Conservation (phyloP, 805 yeast species). For the Cyberlindnera meyerae region DNA sequence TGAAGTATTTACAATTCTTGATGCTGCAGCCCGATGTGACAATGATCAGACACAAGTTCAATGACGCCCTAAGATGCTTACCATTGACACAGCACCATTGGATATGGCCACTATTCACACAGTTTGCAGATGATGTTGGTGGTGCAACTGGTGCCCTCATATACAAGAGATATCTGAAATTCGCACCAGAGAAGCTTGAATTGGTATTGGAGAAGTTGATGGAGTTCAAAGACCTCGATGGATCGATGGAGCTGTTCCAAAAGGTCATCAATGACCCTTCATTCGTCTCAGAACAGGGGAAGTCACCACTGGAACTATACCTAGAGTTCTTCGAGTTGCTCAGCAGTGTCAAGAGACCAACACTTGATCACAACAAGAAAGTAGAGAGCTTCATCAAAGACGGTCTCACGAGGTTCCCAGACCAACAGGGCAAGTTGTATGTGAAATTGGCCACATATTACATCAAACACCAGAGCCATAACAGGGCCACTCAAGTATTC, state of each 20-base stretch:
- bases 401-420: slow-evolving; percentile 46
- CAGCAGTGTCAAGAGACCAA: slow-evolving; percentile 14
- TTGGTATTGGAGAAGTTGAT: slow-evolving; percentile 30
- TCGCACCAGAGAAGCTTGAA: slow-evolving; percentile 28
- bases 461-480: slow-evolving; percentile 31
- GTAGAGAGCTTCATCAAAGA: slow-evolving; percentile 33
- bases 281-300: slow-evolving; percentile 32
- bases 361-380: slow-evolving; percentile 14
- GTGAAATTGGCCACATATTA: slow-evolving; percentile 45
- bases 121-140: slow-evolving; percentile 39
- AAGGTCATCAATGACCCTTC: slow-evolving; percentile 30
- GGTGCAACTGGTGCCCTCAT: slow-evolving; percentile 30
- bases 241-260: slow-evolving; percentile 31
- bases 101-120: slow-evolving; percentile 52
- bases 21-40: slow-evolving; percentile 32
- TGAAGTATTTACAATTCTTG: slow-evolving; percentile 42
- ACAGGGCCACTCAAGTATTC: slow-evolving; percentile 38
- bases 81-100: slow-evolving; percentile 49
- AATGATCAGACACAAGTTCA: slow-evolving; percentile 39
- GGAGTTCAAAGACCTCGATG: slow-evolving; percentile 28
- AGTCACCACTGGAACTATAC: slow-evolving; percentile 46
- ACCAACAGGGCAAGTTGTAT: slow-evolving; percentile 48
- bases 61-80: slow-evolving; percentile 43
- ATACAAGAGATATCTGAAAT: slow-evolving; percentile 31
- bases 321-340: slow-evolving; percentile 40